Base-by-base conservation (phyloP, 2,329 filamentous ascomycete species). In the Diaporthe vaccinii region DNA sequence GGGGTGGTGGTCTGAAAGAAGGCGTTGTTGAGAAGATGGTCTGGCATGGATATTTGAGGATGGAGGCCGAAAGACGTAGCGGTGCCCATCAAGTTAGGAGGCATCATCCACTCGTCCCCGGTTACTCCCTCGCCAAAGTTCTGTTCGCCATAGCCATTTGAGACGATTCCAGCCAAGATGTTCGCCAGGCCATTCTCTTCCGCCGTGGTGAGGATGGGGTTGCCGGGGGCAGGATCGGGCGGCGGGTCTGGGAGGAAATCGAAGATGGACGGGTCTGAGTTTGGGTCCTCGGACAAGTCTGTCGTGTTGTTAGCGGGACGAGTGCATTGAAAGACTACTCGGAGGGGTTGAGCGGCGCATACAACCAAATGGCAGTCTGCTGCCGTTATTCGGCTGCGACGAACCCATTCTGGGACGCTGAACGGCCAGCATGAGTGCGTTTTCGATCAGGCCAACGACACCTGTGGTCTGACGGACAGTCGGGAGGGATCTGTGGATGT, bases 341-440 rank as follows among this genome's bases (percentile, higher is more conserved):
- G 20, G 36, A 41, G 20, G 31, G 55, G 17, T 20, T 34, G 25
- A 14, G 53, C 72, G 57, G 70, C 62, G 89, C 92, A 79, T 88
- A 94, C 92, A 94, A 80, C 92, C 92, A 87, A 94, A 94, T 51
- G 91, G 90, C 81, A 90, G 85, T 57, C 58, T 74, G 78, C 89
- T 86, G 74, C 87, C 84, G 79, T 90, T 87, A 80, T 88, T 85
- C 82, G 87, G 87, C 84, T 88, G 88, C 84, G 86, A 87, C 84
- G 89, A 89, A 88, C 86, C 89, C 90, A 91, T 92, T 82, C 85
- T 89, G 82, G 86, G 87, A 86, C 83, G 86, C 82, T 88, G 87
- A 84, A 89, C 83, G 80, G 86, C 88, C 80, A 90, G 88, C 89
- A 91, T 91, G 86, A 83, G 84, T 86, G 85, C 87, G 85, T 82